Base-by-base conservation (phyloP, 2,329 filamentous ascomycete genomes). In the Triangularia verruculosa region DNA sequence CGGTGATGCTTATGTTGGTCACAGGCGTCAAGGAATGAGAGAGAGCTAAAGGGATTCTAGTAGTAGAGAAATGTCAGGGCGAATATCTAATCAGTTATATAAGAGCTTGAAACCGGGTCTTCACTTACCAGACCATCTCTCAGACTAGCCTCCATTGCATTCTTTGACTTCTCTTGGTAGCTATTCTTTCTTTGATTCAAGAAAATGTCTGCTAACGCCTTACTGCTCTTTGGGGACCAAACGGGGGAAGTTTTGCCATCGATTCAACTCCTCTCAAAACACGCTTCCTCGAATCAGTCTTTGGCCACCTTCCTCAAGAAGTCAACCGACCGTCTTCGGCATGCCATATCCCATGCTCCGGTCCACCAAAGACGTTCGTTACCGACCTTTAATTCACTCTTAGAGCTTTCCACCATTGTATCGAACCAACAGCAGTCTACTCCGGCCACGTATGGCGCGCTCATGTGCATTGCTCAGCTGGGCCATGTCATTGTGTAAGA, bases 181-280 rank as follows among this genome's bases (percentile, higher is more conserved):
- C 22, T 24, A 22, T 17, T 22, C n/a, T 22, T 3, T 11, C 39
- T 47, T 11, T 47, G n/a, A 47, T 9, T 17, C 5, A 47, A 47
- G 34, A 62, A 43, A 24, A 65, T 65, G 63, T 51, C 60, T 8
- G 25, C 47, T 9, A 56, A 57, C 20, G 58, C 27, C n/a, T 52
- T 66, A 4, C 59, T 67, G 3, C 61, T 63, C n/a, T 63, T 67
- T 56, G 65, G 65, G n/a, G 65, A 67, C 47, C 61, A 65, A 30
- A 63, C 65, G 15, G 65, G 61, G 8, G 65, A 65, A 27, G 34
- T 63, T 34, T 28, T 67, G 4, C 65, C 65, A 3, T 43, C 65
- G 5, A 59, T 67, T 13, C 24, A 57, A 17, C 28, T 57, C 7
- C 54, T 67, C 5, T 53, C 17, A 27, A 61, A 34, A 27, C 59